Evolutionary conservation across 768 basidiomycete genomes (phyloP).

Genomic region (Suillus variegatus): DNA sequence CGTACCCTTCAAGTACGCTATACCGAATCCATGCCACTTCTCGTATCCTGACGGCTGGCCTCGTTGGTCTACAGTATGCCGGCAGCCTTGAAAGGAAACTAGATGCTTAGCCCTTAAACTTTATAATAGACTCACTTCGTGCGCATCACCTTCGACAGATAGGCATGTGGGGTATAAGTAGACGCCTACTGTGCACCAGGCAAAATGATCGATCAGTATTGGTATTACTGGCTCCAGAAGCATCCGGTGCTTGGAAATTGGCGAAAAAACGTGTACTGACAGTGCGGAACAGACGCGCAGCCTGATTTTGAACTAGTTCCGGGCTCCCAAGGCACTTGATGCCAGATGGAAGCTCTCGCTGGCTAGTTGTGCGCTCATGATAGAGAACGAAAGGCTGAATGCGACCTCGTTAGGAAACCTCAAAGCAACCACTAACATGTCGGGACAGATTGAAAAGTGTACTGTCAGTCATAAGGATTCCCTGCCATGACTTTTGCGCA

Average conservation of each 20-base stretch:
- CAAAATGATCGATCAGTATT: neutral
- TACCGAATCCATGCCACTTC: neutral
- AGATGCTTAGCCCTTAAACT: neutral
- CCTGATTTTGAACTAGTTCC: neutral
- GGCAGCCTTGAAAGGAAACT: neutral
- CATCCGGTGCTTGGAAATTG: neutral
- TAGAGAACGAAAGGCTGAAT: neutral
- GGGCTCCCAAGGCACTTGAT: neutral
- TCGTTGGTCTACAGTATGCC: neutral
- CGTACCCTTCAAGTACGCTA: neutral
- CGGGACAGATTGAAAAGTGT: neutral
- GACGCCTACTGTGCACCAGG: neutral
- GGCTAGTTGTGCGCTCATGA: neutral
- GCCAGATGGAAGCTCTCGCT: neutral
- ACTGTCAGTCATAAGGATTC: neutral
- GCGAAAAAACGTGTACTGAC: neutral
- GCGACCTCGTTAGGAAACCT: neutral
- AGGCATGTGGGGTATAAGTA: neutral
- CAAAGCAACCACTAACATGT: neutral
- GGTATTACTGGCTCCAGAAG: neutral
- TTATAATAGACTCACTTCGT: neutral
- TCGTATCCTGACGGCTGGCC: neutral
- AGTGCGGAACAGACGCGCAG: neutral
- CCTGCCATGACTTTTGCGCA: neutral
- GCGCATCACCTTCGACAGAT: neutral